Conservation (phyloP, 176 grass and related monocot species). For the Pontederia paniculata region DNA sequence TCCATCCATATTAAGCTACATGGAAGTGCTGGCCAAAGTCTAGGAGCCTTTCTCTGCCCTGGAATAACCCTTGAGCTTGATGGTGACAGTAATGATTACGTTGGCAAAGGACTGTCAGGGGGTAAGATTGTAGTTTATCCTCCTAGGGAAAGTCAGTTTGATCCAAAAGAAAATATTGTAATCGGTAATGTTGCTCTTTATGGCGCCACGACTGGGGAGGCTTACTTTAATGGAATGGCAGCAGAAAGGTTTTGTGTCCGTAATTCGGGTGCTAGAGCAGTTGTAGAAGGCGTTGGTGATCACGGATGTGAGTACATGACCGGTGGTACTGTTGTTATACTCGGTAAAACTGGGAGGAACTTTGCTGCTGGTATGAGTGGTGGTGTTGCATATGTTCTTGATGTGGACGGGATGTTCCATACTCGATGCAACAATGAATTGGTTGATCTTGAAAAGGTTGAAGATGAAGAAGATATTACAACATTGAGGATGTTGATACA, state of each 20-base stretch:
- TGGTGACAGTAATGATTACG: slow-evolving; percentile 98
- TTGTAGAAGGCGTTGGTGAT: slow-evolving; percentile 97
- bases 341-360: slow-evolving; percentile 90
- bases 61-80: slow-evolving; percentile 95
- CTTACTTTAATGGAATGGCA: slow-evolving; percentile 97
- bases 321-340: slow-evolving; percentile 76
- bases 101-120: slow-evolving; percentile 94
- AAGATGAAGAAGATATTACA: slow-evolving; percentile 78
- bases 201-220: slow-evolving; percentile 85
- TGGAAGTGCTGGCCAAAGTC: slow-evolving; percentile 89
- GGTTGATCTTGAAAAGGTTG: slow-evolving; percentile 77
- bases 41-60: slow-evolving; percentile 86
- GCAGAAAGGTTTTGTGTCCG: slow-evolving; percentile 96
- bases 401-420: slow-evolving; percentile 73
- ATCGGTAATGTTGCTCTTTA: slow-evolving; percentile 98
- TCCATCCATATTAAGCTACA: slow-evolving; percentile 80
- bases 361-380: slow-evolving; percentile 99
- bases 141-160: slow-evolving; percentile 63
- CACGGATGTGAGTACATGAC: slow-evolving; percentile 99
- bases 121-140: slow-evolving; percentile 95
- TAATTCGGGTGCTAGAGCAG: slow-evolving; percentile 92
- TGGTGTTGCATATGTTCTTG: slow-evolving; percentile 83
- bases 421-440: slow-evolving; percentile 68
- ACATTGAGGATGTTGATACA: slow-evolving; percentile 94
- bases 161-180: slow-evolving; percentile 86